Evolutionary conservation across 2,329 filamentous ascomycete genomes (phyloP), one percentile per base, ranked within the genome.

Genomic region (Trichophyton simii): DNA sequence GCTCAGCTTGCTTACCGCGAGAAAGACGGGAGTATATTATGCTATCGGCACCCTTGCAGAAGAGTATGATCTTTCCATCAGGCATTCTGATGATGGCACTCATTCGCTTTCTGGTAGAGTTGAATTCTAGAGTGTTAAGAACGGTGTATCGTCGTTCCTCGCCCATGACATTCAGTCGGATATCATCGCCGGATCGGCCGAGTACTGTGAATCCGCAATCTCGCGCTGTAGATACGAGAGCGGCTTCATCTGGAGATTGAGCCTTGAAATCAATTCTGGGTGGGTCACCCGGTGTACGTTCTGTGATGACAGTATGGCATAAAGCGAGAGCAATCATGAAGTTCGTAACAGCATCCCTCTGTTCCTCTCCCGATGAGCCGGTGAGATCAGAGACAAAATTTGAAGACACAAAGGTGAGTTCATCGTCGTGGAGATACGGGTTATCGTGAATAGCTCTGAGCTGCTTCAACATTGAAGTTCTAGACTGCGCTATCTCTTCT

Each of bases 41-140:
- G 69, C 90, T 96, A 72, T 99, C 94, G 38, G 94, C 94, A 65
- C 94, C 94, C 77, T 99, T 99, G 80, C 94, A 99, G 75, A 95
- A 95, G 0, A 99, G 81, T 60, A 94, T 81, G 64, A 99, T 96
- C 62, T 82, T 86, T 46, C 88, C 87, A 72, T 97, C 85, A 0
- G 94, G 92, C 91, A 97, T 96, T 62, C 88, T 84, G 58, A 99
- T 86, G 67, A 99, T 96, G 1, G 91, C 89, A 75, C 91, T 97
- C 94, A 99, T 99, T 66, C 94, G 85, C 77, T 99, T 99, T 69
- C 94, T 84, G 50, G 87, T 91, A 0, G 92, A 97, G 73, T 97
- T 97, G 79, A 99, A 99, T 72, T 99, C 94, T 42, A 99, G 86
- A 0, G 88, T 96, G 74, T 96, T 97, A 57, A 99, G 82, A 36